Base-by-base conservation (phyloP, 441 rosid genomes). In the Raphanus hybrid region DNA sequence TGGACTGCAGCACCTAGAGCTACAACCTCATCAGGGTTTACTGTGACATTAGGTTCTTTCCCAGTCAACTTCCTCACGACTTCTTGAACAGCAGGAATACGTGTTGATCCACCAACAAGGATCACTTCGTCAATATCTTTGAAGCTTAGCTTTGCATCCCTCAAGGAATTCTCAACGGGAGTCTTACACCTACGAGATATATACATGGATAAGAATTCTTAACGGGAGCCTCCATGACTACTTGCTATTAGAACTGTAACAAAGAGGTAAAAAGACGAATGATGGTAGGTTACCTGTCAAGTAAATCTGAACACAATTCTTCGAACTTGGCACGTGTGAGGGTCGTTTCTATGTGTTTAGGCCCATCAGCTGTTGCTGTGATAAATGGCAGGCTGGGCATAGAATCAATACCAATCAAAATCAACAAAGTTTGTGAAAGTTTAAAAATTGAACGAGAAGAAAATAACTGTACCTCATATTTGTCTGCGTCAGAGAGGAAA, bases 1-100 rank as follows among this genome's bases (percentile, higher is more conserved):
- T 95, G 99, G 69, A 94, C 97, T 6, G 98, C 97, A 85, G 98
- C 98, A 37, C 98, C 98, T 0, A 94, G 75, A 32, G 98, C 97
- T 73, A 93, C 98, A 75, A 93, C 98, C 80, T 94, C 98, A 81
- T 94, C 98, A 1, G 97, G 98, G 70, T 94, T 94, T n/a, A 94
- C 98, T 0, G 97, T 88, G 69, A 94, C 97, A 83, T 94, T 94
- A 4, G 97, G 98, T 12, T 91, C 98, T 82, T 90, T 95, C 55
- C 99, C 93, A 0, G 94, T 92, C 84, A 92, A 10, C 86, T 91
- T 89, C 88, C 85, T 91, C 10, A 92, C 98, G 16, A 94, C 88
- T 76, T 88, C 94, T 78, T 91, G 97, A 72, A 80, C 78, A 69
- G 99, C 98, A n/a, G 94, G 99, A 61, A 94, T 95, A 27, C 97